phyloP scores from a whole-genome alignment of 208 protist genomes.

The Trypanosoma scelopori region DNA sequence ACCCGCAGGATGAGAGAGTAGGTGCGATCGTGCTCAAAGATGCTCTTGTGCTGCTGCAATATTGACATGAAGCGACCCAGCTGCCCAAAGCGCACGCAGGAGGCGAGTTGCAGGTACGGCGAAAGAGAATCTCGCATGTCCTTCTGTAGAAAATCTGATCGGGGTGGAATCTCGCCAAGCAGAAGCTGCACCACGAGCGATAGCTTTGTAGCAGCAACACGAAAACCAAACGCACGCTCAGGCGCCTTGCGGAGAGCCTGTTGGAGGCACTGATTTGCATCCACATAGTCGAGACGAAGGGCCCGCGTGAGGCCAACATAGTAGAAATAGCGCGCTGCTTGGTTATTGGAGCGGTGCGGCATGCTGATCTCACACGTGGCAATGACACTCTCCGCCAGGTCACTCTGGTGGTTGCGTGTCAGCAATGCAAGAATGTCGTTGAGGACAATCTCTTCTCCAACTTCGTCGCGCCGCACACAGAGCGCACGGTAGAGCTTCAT shows the following conservation, averaged over 20 bases:
- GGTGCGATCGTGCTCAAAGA: slow-evolving; percentile 95
- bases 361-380: slow-evolving; percentile 78
- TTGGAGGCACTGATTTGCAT: slow-evolving; percentile 92
- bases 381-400: slow-evolving; percentile 85
- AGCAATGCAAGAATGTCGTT: slow-evolving; percentile 88
- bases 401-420: slow-evolving; percentile 67
- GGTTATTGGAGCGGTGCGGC: slow-evolving; percentile 86
- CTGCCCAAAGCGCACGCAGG: slow-evolving; percentile 95
- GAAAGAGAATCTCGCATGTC: slow-evolving; percentile 85
- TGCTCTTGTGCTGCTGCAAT: slow-evolving; percentile 84
- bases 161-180: slow-evolving; percentile 96
- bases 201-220: slow-evolving; percentile 93
- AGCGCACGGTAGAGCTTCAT: slow-evolving; percentile 85
- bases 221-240: slow-evolving; percentile 93
- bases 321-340: slow-evolving; percentile 95
- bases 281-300: slow-evolving; percentile 96
- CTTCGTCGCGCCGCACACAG: slow-evolving; percentile 84
- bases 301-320: slow-evolving; percentile 95
- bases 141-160: slow-evolving; percentile 88
- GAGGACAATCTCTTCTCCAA: slow-evolving; percentile 82
- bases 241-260: slow-evolving; percentile 97
- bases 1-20: slow-evolving; percentile 96
- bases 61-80: slow-evolving; percentile 92
- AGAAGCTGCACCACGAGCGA: slow-evolving; percentile 96
- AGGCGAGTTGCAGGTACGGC: slow-evolving; percentile 95